phyloP scores from a whole-genome alignment of 129 eudicot species.

The Flaveria ramosissima region DNA sequence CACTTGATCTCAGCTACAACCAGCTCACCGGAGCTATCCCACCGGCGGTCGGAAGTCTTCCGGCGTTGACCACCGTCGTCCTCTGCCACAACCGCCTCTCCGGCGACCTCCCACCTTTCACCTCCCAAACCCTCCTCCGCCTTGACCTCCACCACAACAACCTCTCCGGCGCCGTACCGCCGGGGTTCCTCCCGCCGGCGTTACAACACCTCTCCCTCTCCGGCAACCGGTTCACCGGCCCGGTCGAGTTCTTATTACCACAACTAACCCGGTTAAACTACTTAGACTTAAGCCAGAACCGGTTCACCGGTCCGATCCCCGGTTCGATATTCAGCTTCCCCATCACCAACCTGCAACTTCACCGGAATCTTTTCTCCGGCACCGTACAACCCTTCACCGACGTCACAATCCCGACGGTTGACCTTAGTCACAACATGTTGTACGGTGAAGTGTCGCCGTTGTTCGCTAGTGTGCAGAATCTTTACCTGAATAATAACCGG shows the following conservation, averaged over 20 bases:
- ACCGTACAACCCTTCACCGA: background rate
- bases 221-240: background rate
- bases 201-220: background rate
- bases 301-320: constrained; percentile 10
- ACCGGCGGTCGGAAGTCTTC: background rate
- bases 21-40: background rate
- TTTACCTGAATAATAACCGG: constrained; percentile 3
- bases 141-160: background rate
- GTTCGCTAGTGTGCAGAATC: constrained; percentile 1
- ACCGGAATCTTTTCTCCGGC: background rate
- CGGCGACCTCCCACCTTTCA: background rate
- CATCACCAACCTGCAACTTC: background rate
- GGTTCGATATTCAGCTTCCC: background rate
- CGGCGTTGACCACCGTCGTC: constrained; percentile 10
- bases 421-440: background rate
- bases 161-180: background rate
- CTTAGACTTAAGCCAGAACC: background rate
- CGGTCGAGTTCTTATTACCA: background rate
- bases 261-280: background rate
- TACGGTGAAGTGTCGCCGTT: constrained; percentile 2
- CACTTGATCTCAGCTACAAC: background rate
- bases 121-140: background rate
- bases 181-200: background rate
- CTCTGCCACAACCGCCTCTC: background rate
- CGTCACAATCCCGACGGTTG: constrained; percentile 1